A percentile compares a stretch with the other conserved stretches of the same genome.
phyloP scores from a whole-genome alignment of 345 rosid genomes.

The Balakata baccata region DNA sequence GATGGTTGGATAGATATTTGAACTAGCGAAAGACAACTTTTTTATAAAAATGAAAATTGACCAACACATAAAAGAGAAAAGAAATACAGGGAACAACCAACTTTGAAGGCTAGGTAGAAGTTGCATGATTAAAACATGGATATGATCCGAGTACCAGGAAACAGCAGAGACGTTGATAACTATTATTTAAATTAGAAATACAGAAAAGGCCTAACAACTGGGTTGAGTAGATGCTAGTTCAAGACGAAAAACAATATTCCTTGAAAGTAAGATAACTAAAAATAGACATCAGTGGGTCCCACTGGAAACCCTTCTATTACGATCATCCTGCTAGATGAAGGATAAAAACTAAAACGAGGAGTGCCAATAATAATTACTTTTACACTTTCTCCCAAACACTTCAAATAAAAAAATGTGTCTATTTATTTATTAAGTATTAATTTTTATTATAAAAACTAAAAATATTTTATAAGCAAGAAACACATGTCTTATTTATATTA shows the following conservation, averaged over 20 bases:
- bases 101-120: background rate
- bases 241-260: conserved; percentile 21
- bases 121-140: background rate
- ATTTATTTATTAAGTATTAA: too few species aligned
- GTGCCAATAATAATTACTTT: too few species aligned
- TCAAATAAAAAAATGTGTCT: too few species aligned
- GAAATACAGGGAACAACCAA: background rate
- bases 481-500: too few species aligned
- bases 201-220: conserved; percentile 15
- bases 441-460: too few species aligned
- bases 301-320: conserved; percentile 17
- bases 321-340: background rate
- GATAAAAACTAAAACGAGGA: too few species aligned
- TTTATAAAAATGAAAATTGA: background rate
- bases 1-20: background rate
- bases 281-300: conserved; percentile 16
- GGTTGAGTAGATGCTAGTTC: conserved; percentile 5
- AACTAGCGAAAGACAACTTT: background rate
- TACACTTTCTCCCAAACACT: too few species aligned
- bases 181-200: background rate
- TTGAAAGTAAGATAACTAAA: conserved; percentile 18
- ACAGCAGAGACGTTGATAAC: conserved; percentile 3
- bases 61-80: background rate
- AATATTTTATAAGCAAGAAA: too few species aligned
- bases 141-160: conserved; percentile 10